Conservation (phyloP, 441 rosid genomes). For the Jatropha podagrica region DNA sequence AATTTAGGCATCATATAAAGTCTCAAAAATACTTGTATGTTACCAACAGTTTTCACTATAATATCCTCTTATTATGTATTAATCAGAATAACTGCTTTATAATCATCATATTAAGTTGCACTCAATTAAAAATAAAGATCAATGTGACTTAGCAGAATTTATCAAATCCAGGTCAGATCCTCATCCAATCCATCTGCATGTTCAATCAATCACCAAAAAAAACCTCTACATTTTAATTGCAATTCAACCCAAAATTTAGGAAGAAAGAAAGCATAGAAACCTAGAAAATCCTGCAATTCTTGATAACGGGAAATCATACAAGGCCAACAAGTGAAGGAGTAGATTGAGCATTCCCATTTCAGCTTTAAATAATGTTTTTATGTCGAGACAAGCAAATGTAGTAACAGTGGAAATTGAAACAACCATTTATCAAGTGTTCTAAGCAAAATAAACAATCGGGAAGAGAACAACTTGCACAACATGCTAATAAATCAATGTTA, state of each 20-base stretch:
- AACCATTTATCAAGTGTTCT: too few relatives aligned
- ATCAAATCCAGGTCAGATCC: background rate
- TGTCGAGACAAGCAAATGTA: too few relatives aligned
- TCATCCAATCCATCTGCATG: background rate
- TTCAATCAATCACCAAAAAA: background rate
- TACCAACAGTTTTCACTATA: background rate
- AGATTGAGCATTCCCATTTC: background rate
- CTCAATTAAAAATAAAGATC: background rate
- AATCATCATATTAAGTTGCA: background rate
- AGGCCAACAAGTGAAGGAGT: background rate
- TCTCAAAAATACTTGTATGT: background rate
- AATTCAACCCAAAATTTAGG: background rate
- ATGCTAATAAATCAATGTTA: too few relatives aligned
- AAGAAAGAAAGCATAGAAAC: conserved; percentile 5
- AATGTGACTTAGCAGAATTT: background rate
- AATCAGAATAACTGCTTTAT: background rate
- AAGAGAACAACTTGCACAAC: too few relatives aligned
- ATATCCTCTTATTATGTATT: conserved; percentile 4
- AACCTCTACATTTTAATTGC: background rate
- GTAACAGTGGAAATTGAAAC: too few relatives aligned
- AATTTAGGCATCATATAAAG: background rate
- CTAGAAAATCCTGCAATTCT: background rate
- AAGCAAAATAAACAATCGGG: too few relatives aligned
- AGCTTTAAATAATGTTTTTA: background rate
- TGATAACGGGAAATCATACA: background rate